phyloP scores from a whole-genome alignment of 768 basidiomycete genomes.

The Baorangia bicolor region DNA sequence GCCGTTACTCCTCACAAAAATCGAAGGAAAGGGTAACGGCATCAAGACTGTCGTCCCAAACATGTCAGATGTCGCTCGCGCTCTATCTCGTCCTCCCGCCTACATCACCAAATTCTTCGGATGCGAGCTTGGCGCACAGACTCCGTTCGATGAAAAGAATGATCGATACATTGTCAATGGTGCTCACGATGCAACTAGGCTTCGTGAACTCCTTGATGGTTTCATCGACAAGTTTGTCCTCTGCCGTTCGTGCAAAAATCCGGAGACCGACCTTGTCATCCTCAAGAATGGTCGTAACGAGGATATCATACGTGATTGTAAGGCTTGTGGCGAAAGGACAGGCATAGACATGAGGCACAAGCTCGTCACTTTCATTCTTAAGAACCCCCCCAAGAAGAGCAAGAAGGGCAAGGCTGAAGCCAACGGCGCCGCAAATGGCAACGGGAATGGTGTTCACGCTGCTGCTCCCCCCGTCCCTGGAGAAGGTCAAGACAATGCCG shows the following conservation, averaged over 20 bases:
- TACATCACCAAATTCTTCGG: conserved; percentile 99
- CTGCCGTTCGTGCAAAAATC: conserved; percentile 97
- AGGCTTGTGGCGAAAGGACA: conserved; percentile 94
- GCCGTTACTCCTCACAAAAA: conserved; percentile 93
- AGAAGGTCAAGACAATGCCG: conserved; percentile 42
- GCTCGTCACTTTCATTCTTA: conserved; percentile 92
- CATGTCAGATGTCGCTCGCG: conserved; percentile 96
- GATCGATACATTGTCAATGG: conserved; percentile 99
- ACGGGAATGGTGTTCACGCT: conserved; percentile 44
- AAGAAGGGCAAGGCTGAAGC: conserved; percentile 53
- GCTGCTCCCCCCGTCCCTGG: conserved; percentile 38
- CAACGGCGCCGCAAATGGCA: conserved; percentile 51
- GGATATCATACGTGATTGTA: conserved; percentile 93
- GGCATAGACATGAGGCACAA: conserved; percentile 96
- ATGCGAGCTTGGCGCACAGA: conserved; percentile 97
- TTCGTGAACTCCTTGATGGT: conserved; percentile 91
- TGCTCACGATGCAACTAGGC: conserved; percentile 85
- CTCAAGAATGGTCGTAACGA: conserved; percentile 79
- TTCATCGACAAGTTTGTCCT: conserved; percentile 99
- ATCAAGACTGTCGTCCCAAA: conserved; percentile 99
- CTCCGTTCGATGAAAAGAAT: conserved; percentile 92
- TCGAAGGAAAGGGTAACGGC: conserved; percentile 98
- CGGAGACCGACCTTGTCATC: conserved; percentile 94
- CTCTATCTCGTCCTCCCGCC: conserved; percentile 90
- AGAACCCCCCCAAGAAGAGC: conserved; percentile 91